Evolutionary conservation across 108 stramenopile genomes (phyloP).

Genomic region (Aurantiochytrium sp.): DNA sequence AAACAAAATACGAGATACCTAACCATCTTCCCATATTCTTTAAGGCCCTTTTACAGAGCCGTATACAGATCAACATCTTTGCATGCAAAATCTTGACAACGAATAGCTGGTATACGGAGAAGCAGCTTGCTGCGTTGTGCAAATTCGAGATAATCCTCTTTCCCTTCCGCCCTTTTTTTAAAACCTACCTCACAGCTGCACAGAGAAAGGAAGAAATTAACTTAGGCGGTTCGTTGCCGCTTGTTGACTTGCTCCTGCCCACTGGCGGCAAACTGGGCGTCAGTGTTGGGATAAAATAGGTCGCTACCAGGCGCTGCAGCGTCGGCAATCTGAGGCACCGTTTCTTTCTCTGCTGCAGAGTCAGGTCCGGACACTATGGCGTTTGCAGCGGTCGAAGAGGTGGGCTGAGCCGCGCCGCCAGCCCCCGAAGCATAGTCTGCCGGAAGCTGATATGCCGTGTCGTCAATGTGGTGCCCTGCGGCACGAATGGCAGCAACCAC

Average conservation of each 20-base stretch:
- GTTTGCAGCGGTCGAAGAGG: background rate
- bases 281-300: background rate
- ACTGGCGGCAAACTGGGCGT: background rate
- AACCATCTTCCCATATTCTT: no score
- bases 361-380: no score
- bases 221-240: background rate
- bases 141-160: no score
- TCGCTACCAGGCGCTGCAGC: background rate
- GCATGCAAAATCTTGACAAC: no score
- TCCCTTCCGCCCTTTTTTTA: background rate
- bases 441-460: background rate
- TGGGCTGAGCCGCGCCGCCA: background rate
- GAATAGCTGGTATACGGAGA: no score
- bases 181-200: background rate
- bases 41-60: no score
- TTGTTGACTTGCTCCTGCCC: background rate
- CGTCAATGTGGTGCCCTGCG: constrained; percentile 1
- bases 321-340: background rate
- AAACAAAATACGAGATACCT: no score
- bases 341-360: no score
- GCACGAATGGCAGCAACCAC: constrained; percentile 19
- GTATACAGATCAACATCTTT: no score
- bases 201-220: background rate
- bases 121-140: no score
- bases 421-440: background rate